These are phyloP conservation scores for Didymellaceae sp. DNA, from an alignment of 2,329 filamentous ascomycete genomes.

Conservation along the genomic window DNA sequence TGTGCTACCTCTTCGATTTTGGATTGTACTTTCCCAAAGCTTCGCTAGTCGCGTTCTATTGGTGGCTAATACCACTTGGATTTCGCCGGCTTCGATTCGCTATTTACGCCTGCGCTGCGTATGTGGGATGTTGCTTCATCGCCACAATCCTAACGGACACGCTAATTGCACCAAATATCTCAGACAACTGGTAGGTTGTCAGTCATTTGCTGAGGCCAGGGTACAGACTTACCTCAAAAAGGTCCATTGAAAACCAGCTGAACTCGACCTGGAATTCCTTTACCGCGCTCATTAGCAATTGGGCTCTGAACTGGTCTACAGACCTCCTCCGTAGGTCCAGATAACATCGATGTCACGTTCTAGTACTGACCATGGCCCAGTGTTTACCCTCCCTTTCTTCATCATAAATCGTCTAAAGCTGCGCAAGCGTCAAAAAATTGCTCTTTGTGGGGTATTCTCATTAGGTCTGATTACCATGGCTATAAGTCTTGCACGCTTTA, in stretches of 20 bases:
- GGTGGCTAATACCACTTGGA: slow-evolving; percentile 32
- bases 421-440: slow-evolving; percentile 31
- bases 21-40: slow-evolving; percentile 32
- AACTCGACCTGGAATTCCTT: slow-evolving; percentile 30
- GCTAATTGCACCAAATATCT: slow-evolving; percentile 16
- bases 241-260: slow-evolving; percentile 29
- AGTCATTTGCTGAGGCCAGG: background rate
- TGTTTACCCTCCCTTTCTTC: slow-evolving; percentile 33
- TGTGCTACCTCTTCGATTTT: slow-evolving; percentile 31
- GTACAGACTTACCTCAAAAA: background rate
- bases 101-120: slow-evolving; percentile 19
- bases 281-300: slow-evolving; percentile 19
- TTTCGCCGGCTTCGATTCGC: slow-evolving; percentile 27
- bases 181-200: slow-evolving; percentile 27
- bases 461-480: slow-evolving; percentile 29
- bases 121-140: slow-evolving; percentile 16
- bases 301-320: slow-evolving; percentile 27
- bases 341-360: background rate
- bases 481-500: slow-evolving; percentile 31
- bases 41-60: slow-evolving; percentile 30
- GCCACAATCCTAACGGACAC: slow-evolving; percentile 27
- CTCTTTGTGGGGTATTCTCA: slow-evolving; percentile 30
- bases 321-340: slow-evolving; percentile 24
- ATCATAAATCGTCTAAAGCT: slow-evolving; percentile 31
- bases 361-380: slow-evolving; percentile 2